phyloP scores from a whole-genome alignment of 208 protist genomes.

The Histomonas meleagridis region DNA sequence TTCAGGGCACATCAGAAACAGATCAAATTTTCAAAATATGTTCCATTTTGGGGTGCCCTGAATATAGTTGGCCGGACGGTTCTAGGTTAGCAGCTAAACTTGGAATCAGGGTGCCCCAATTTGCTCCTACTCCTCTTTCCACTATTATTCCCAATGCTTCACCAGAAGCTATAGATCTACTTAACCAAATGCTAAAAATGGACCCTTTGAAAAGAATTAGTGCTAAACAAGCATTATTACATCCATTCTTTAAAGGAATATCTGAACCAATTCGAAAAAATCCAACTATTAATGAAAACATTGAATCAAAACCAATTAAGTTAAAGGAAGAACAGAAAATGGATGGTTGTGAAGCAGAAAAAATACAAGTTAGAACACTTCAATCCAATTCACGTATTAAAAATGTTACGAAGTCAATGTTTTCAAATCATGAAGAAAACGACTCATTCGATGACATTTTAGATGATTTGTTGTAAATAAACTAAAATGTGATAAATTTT shows the following conservation, averaged over 20 bases:
- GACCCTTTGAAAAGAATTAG: conserved; percentile 79
- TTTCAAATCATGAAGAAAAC: too few species aligned
- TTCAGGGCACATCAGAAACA: conserved; percentile 67
- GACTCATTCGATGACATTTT: too few species aligned
- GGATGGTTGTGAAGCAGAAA: too few species aligned
- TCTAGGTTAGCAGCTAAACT: conserved; percentile 68
- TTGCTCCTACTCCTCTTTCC: conserved; percentile 60
- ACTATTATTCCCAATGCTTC: conserved; percentile 70
- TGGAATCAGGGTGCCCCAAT: conserved; percentile 74
- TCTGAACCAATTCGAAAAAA: not conserved
- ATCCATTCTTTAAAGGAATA: conserved; percentile 71
- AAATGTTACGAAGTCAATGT: too few species aligned
- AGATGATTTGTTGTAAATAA: too few species aligned
- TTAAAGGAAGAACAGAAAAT: too few species aligned
- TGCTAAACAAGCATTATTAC: conserved; percentile 61
- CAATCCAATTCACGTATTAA: too few species aligned
- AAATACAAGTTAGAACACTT: too few species aligned
- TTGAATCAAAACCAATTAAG: too few species aligned
- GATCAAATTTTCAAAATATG: conserved; percentile 89
- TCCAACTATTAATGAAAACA: too few species aligned
- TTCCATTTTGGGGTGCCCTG: conserved; percentile 70
- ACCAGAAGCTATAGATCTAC: conserved; percentile 75
- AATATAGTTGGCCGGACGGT: conserved; percentile 71
- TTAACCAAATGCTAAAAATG: conserved; percentile 75
- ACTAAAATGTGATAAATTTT: too few species aligned